These are phyloP conservation scores for Kluyveromyces dobzhanskii DNA, from an alignment of 805 yeast genomes.

Conservation along the genomic window DNA sequence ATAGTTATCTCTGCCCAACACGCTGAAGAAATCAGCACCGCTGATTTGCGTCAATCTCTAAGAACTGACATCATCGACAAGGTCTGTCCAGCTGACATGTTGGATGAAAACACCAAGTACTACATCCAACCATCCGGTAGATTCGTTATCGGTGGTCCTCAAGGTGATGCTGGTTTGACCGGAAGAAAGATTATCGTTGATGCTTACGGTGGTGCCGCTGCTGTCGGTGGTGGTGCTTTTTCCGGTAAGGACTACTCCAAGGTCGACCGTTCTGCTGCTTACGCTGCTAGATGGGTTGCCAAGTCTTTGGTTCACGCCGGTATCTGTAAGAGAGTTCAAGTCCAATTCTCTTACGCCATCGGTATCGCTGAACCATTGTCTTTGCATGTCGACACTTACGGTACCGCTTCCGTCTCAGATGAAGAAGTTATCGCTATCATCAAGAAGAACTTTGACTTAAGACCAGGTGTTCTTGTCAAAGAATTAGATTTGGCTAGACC, in stretches of 20 bases:
- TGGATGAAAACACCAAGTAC: conserved; percentile 92
- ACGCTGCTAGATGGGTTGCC: conserved; percentile 99
- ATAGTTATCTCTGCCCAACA: conserved; percentile 97
- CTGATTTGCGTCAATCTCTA: conserved; percentile 76
- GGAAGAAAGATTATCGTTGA: conserved; percentile 99
- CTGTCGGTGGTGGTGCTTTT: conserved; percentile 99
- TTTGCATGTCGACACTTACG: conserved; percentile 95
- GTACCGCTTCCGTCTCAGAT: conserved; percentile 86
- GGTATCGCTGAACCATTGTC: conserved; percentile 99
- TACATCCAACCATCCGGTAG: conserved; percentile 99
- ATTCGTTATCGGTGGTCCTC: conserved; percentile 99
- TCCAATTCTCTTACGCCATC: conserved; percentile 98
- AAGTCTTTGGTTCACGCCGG: conserved; percentile 94
- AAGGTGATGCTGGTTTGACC: conserved; percentile 99
- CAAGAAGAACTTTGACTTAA: conserved; percentile 91
- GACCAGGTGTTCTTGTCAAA: conserved; percentile 98
- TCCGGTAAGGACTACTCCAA: conserved; percentile 99
- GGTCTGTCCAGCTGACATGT: conserved; percentile 83
- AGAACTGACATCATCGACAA: conserved; percentile 75
- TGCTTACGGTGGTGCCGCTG: conserved; percentile 99
- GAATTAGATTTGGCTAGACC: conserved; percentile 98
- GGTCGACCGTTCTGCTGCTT: conserved; percentile 99
- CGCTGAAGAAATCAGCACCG: conserved; percentile 92
- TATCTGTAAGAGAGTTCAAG: conserved; percentile 93
- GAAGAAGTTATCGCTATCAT: conserved; percentile 87